Evolutionary conservation across 192 early-diverging fungal genomes (phyloP), one percentile per base, ranked within the genome.

Genomic region (Gryganskiella cystojenkinii): DNA sequence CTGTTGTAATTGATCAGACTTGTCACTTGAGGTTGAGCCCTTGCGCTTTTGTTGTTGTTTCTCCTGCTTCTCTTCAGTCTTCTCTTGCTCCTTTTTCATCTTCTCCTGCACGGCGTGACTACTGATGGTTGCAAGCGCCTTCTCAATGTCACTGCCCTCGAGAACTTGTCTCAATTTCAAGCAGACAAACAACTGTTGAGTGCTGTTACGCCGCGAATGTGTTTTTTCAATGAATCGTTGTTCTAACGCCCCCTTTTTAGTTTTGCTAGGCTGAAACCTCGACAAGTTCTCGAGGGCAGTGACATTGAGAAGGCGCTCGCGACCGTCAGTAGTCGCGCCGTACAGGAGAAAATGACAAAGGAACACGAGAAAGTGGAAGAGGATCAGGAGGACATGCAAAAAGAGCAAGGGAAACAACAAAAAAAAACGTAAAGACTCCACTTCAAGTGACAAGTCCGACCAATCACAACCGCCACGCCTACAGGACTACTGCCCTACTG

Each of bases 141-240:
- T 51, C 47, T 60, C 67, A 28, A 59, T 43, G 27, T 59, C 67
- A 43, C 47, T 69, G 0, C 7, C 27, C 44, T 33, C 42, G 25
- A 71, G 54, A 10, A 63, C 40, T 30, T 71, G 69, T 49, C 61
- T 50, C 28, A 63, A 54, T 28, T 70, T 61, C 22, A 71, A n/a
- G 4, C 47, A 13, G 5, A 19, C 47, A 50, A 50, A 24, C n/a
- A n/a, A n/a, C n/a, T n/a, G 34, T 24, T 13, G 6, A 17, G 47
- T 50, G 19, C 19, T 50, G 15, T n/a, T 50, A 50, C 47, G 4
- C 5, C 15, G 15, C 15, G 47, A 17, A 50, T 50, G 47, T 20
- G 19, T 5, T 20, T 50, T 19, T n/a, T 17, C 47, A 20, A 6
- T 50, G 47, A 17, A 50, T 24, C 15, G 15, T n/a, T 50, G 6